A percentile compares a stretch with the other conserved stretches of the same genome.
phyloP scores from a whole-genome alignment of 495 filamentous ascomycete species.

The Aspergillus cristatus region DNA sequence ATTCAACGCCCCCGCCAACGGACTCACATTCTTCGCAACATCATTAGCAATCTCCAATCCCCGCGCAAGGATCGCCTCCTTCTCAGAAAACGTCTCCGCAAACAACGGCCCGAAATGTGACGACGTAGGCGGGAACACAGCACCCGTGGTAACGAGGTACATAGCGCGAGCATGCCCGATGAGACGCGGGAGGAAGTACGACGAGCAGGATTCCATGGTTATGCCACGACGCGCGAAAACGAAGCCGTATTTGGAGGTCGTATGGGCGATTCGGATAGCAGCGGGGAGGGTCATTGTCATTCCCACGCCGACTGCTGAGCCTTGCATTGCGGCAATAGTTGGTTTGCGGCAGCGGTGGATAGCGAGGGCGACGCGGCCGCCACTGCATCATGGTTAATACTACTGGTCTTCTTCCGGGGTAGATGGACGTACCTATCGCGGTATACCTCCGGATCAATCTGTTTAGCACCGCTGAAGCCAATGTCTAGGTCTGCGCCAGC shows the following conservation, averaged over 20 bases:
- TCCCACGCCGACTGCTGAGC: conserved; percentile 56
- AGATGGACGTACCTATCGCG: conserved; percentile 32
- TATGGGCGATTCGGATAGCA: conserved; percentile 45
- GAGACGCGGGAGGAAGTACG: conserved; percentile 53
- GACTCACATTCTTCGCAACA: conserved; percentile 48
- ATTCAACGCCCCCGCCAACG: conserved; percentile 45
- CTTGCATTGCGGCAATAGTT: conserved; percentile 56
- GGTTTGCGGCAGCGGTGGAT: conserved; percentile 55
- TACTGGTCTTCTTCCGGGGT: neutral
- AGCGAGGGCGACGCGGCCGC: conserved; percentile 42
- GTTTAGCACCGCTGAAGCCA: conserved; percentile 30
- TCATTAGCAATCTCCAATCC: conserved; percentile 50
- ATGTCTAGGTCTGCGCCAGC: conserved; percentile 58
- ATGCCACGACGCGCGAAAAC: conserved; percentile 55
- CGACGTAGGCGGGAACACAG: conserved; percentile 20
- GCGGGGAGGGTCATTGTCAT: conserved; percentile 61
- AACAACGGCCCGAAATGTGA: conserved; percentile 43
- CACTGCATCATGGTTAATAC: conserved; percentile 8
- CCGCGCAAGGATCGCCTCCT: conserved; percentile 42
- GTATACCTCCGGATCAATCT: conserved; percentile 26
- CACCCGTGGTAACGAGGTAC: conserved; percentile 36
- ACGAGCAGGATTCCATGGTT: conserved; percentile 53
- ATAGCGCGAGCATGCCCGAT: conserved; percentile 49
- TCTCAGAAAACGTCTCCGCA: conserved; percentile 40
- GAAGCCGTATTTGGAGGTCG: conserved; percentile 50